phyloP scores from a whole-genome alignment of 176 grass and related monocot genomes.

The Rhynchospora pubera region DNA sequence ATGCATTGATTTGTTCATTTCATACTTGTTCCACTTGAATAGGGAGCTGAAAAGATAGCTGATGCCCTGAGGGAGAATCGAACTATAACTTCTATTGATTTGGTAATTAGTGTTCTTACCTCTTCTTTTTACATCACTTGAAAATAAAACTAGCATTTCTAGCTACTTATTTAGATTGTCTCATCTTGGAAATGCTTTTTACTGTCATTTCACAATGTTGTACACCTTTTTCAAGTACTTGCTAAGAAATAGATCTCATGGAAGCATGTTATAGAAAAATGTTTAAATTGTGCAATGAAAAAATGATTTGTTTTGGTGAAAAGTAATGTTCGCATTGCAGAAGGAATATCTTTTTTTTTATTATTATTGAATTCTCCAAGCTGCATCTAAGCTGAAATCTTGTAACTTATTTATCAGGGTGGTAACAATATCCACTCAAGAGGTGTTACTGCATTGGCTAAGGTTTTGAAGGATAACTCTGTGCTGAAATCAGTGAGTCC shows the following conservation, averaged over 20 bases:
- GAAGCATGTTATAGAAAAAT: not conserved
- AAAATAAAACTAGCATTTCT: not conserved
- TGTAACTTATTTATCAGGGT: slow-evolving; percentile 48
- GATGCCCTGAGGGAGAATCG: slow-evolving; percentile 86
- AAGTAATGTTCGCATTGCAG: not conserved
- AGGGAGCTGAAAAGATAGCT: slow-evolving; percentile 89
- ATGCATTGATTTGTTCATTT: slow-evolving; percentile 11
- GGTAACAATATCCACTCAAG: slow-evolving; percentile 95
- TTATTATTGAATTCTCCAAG: not conserved
- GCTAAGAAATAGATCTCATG: not conserved
- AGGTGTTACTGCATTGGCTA: slow-evolving; percentile 63
- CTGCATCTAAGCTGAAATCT: slow-evolving; percentile 5
- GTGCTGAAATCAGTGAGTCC: slow-evolving; percentile 74
- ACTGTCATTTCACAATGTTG: not conserved
- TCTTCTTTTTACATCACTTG: not conserved
- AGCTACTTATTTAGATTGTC: not conserved
- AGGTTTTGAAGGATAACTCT: slow-evolving; percentile 78
- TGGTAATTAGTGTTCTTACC: slow-evolving; percentile 41
- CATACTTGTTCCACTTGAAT: slow-evolving; percentile 28
- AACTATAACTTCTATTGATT: slow-evolving; percentile 78
- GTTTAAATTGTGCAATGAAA: not conserved
- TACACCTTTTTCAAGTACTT: not conserved
- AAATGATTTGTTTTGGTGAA: not conserved
- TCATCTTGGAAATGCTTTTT: not conserved
- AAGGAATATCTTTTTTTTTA: not conserved